Evolutionary conservation across 192 early-diverging fungal genomes (phyloP).

Genomic region (Podila epigama): DNA sequence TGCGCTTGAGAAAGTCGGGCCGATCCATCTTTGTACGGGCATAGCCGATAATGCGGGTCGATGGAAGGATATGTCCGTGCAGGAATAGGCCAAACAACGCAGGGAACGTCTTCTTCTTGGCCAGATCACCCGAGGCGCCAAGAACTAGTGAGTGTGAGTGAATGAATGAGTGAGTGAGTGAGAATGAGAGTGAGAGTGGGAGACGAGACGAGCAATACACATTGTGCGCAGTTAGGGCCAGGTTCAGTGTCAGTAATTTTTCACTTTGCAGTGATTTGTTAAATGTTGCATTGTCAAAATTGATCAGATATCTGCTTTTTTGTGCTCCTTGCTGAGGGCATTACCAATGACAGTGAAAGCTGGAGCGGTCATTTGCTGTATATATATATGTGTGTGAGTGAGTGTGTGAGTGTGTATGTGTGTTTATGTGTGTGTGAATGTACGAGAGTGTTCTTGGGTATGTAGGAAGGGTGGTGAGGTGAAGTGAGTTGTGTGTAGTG

Average conservation of each 20-base stretch:
- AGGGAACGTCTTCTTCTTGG: slow-evolving; percentile 97
- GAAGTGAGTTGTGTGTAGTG: neutral
- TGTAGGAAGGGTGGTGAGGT: neutral
- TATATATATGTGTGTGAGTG: neutral
- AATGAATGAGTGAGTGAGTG: neutral
- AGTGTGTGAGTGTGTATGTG: neutral
- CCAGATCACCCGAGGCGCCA: slow-evolving; percentile 90
- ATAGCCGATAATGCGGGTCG: slow-evolving; percentile 86
- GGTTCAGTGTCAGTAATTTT: neutral
- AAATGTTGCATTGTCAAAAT: no score
- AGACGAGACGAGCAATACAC: neutral
- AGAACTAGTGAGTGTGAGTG: slow-evolving; percentile 54
- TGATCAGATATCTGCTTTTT: no score
- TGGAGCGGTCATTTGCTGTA: slow-evolving; percentile 11
- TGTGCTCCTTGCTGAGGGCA: no score
- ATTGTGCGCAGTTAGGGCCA: neutral
- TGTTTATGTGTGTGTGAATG: neutral
- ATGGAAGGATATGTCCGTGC: slow-evolving; percentile 75
- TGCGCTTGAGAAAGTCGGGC: slow-evolving; percentile 78
- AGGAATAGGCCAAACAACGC: slow-evolving; percentile 90
- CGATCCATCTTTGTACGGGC: slow-evolving; percentile 85
- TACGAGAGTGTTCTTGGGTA: neutral
- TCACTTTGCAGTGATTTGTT: no score
- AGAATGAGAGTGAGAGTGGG: neutral
- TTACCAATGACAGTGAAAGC: slow-evolving; percentile 38